Conservation (phyloP, 495 filamentous ascomycete genomes). For the Alectoria sarmentosa region DNA sequence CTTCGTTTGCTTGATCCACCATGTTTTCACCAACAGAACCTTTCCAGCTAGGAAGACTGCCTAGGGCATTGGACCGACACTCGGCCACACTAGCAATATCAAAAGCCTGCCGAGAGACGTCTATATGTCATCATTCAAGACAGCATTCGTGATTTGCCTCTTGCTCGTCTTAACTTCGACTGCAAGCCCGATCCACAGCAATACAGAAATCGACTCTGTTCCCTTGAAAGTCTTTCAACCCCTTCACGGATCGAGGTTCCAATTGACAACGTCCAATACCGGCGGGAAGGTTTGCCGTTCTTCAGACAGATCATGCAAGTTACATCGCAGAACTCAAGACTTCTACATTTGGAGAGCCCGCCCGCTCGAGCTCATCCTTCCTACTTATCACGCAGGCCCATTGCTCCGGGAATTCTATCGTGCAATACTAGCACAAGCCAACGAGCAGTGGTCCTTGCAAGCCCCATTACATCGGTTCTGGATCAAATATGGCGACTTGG, state of each 20-base stretch:
- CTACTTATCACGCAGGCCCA: not conserved
- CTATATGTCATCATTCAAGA: not conserved
- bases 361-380: not conserved
- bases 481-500: not conserved
- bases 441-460: not conserved
- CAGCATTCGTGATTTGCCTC: not conserved
- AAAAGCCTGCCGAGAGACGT: not conserved
- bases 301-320: not conserved
- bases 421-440: not conserved
- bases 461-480: not conserved
- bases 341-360: not conserved
- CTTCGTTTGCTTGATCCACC: not conserved
- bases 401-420: not conserved
- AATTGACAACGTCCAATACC: not conserved
- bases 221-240: not conserved
- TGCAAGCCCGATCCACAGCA: not conserved
- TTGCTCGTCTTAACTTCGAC: not conserved
- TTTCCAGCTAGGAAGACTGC: not conserved
- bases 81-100: not conserved
- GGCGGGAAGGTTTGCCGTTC: not conserved
- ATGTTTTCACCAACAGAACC: not conserved
- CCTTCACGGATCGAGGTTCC: not conserved
- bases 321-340: not conserved
- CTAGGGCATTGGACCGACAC: not conserved
- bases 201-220: not conserved